Base-by-base conservation (phyloP, 1,139 yeast species). In the Oligophagozyma castellii region DNA sequence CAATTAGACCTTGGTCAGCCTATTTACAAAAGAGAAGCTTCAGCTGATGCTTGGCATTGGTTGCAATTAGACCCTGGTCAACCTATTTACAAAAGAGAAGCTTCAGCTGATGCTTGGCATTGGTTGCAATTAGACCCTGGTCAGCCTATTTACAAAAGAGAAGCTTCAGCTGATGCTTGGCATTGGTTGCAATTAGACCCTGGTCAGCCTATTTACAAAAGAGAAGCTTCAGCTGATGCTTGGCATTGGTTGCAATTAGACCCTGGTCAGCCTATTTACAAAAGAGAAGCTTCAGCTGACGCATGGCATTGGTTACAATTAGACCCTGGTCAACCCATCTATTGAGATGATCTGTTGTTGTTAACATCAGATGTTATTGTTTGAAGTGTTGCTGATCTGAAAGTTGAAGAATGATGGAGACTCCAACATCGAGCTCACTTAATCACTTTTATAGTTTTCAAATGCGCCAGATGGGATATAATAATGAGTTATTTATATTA, bases 11-110 rank as follows among this genome's bases (percentile, higher is more conserved):
- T 34, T 19, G 43, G 43, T 23, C 38, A 33, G 14, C 39, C 41
- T 22, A 24, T 41, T 30, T 39, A 29, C 31, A 44, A 42, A 34
- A 43, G 49, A 38, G 46, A 42, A 14, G 49, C 49, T 16, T 37
- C 35, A 14, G 44, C 48, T 19, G n/a, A n/a, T n/a, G 38, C 36
- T 13, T 36, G 38, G 37, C 37, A 34, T 18, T 37, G 39, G 39
- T 15, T 36, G 16, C 29, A 30, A 19, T 22, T 36, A 15, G 27
- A 25, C 14, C 31, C 33, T 14, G 41, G 41, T 20, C 36, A 35
- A 26, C 38, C 37, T 18, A 19, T 36, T 22, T 37, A 29, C 28
- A 39, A 39, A 32, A 35, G 41, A 37, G 39, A 35, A 4, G 40
- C 40, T 12, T 32, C 35, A 3, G 39, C 44, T 16, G n/a, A n/a